Conservation (phyloP, 805 yeast species). For the Dipodascus albidus region DNA sequence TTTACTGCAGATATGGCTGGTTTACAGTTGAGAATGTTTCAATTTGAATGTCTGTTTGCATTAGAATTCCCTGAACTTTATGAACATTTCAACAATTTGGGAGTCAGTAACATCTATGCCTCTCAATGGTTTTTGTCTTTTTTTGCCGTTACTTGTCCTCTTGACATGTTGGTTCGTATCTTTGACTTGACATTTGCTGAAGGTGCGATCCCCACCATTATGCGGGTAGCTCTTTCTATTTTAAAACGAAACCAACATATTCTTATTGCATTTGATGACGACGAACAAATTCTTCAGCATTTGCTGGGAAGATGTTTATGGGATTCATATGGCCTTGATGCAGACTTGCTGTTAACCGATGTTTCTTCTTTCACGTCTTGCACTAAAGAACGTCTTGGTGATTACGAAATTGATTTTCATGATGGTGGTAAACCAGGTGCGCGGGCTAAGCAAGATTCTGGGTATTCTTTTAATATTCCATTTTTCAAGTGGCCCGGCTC, state of each 20-base stretch:
- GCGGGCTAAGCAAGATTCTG: background rate
- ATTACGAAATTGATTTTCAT: conserved; percentile 3
- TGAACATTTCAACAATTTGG: conserved; percentile 32
- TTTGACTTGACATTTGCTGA: conserved; percentile 42
- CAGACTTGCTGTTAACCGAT: conserved; percentile 26
- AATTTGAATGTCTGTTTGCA: conserved; percentile 36
- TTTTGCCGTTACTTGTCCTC: conserved; percentile 50
- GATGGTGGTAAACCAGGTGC: background rate
- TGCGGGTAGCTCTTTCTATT: conserved; percentile 45
- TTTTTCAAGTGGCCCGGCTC: conserved; percentile 1
- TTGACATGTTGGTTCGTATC: conserved; percentile 35
- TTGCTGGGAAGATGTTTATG: conserved; percentile 31
- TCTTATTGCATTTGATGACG: conserved; percentile 26
- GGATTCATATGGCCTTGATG: conserved; percentile 31
- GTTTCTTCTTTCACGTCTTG: conserved; percentile 9
- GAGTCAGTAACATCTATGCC: conserved; percentile 36
- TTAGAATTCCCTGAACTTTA: conserved; percentile 31
- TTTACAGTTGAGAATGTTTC: conserved; percentile 38
- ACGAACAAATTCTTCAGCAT: conserved; percentile 31
- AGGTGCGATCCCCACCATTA: conserved; percentile 43
- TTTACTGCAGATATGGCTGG: conserved; percentile 44
- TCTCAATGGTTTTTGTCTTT: conserved; percentile 58
- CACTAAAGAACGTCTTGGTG: conserved; percentile 13
- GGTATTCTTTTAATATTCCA: background rate
- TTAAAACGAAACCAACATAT: conserved; percentile 33